Evolutionary conservation across 345 rosid genomes (phyloP), one percentile per base, ranked within the genome.

Genomic region (Heritiera littoralis): DNA sequence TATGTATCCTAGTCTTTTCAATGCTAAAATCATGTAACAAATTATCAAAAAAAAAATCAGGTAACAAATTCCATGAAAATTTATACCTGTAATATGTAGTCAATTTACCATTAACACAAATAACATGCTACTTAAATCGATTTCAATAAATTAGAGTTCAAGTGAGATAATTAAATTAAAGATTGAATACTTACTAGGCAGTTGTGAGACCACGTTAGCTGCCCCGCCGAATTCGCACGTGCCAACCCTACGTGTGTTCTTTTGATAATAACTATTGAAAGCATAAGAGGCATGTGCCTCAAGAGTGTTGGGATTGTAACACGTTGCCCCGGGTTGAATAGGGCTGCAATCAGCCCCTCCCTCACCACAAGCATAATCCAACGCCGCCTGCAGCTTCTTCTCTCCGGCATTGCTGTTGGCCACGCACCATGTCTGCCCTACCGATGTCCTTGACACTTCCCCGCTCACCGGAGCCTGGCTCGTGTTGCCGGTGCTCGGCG

Each of bases 241-340:
- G 65, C 99, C 98, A 51, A 77, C 38, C 15, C 55, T 79, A 54
- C 98, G 97, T 12, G 80, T 83, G n/a, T 91, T 86, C 84, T 87
- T 93, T 89, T 95, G 98, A 64, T 92, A 95, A 52, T 90, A 93
- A 80, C 97, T 92, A 81, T 95, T 93, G 83, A 93, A 93, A 1
- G 98, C 99, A 45, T 89, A 95, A 35, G 98, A 91, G 6, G 99
- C 96, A 72, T 95, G 99, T 0, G 98, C 94, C 74, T 81, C 92
- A 0, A 92, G 56, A 2, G 91, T 82, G 60, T 90, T 84, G 1
- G 98, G 97, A 65, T 79, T 28, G 14, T 83, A 92, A 73, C 99
- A 95, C 81, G 90, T 82, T 69, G 94, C 86, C 18, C 91, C 97
- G 0, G 82, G 82, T 49, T 95, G 99, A 69, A 95, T 93, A 82